Evolutionary conservation across 768 basidiomycete species (phyloP).

Genomic region (Obba rivulosa): DNA sequence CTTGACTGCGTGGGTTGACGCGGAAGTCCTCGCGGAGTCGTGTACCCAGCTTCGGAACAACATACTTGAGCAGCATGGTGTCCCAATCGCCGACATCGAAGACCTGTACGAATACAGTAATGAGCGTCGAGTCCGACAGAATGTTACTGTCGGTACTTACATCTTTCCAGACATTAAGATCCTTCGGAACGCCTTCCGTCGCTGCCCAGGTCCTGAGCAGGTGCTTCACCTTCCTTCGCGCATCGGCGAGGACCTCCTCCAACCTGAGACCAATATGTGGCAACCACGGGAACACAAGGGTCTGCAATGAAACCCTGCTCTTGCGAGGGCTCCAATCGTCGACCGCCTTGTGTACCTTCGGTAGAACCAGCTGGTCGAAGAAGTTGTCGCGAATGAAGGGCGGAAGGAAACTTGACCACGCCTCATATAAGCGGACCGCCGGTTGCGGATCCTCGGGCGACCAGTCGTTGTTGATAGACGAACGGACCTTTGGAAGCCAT

Average conservation of each 20-base stretch:
- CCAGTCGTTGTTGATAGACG: conserved; percentile 95
- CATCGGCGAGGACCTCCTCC: conserved; percentile 83
- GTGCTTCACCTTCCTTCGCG: conserved; percentile 78
- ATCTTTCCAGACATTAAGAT: conserved; percentile 77
- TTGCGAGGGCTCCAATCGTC: conserved; percentile 74
- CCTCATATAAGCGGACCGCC: conserved; percentile 79
- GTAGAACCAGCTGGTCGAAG: conserved; percentile 91
- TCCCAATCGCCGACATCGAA: conserved; percentile 87
- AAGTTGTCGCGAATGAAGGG: conserved; percentile 91
- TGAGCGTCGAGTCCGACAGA: not conserved
- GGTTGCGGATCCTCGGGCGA: conserved; percentile 63
- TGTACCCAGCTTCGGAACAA: conserved; percentile 87
- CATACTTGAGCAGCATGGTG: conserved; percentile 79
- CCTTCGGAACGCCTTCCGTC: conserved; percentile 68
- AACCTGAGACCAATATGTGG: conserved; percentile 79
- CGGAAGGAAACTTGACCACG: conserved; percentile 85
- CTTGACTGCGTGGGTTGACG: conserved; percentile 87
- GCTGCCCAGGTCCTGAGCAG: conserved; percentile 72
- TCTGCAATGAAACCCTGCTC: conserved; percentile 56
- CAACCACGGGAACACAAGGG: conserved; percentile 93
- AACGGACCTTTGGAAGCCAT: conserved; percentile 94
- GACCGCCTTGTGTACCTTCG: conserved; percentile 83
- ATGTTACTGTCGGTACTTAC: conserved; percentile 36
- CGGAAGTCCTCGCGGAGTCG: conserved; percentile 80
- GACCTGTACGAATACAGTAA: conserved; percentile 42